Evolutionary conservation across 1,284 basidiomycete species (phyloP).

Genomic region (Ceratobasidium sp.): DNA sequence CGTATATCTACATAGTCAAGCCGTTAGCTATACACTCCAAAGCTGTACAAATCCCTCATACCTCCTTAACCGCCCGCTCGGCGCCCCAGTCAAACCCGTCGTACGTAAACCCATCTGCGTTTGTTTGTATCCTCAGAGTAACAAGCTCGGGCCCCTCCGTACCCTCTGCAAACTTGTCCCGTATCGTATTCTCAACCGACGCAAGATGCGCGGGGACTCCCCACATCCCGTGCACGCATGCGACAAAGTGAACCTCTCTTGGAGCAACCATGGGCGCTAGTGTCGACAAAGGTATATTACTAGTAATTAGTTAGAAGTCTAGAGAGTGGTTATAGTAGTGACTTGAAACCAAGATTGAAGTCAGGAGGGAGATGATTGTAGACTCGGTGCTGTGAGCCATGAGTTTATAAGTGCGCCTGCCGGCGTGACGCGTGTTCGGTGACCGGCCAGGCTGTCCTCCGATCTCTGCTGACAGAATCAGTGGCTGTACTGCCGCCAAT

Average conservation of each 20-base stretch:
- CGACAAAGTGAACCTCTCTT: slow-evolving; percentile 67
- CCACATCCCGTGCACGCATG: slow-evolving; percentile 90
- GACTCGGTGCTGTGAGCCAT: neutral
- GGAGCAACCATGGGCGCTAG: slow-evolving; percentile 7
- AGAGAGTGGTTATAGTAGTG: neutral
- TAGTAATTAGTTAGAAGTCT: slow-evolving; percentile 10
- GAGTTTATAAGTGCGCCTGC: neutral
- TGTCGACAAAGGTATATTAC: slow-evolving; percentile 4
- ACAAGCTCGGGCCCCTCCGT: slow-evolving; percentile 58
- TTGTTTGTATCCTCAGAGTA: slow-evolving; percentile 68
- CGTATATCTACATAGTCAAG: slow-evolving; percentile 62
- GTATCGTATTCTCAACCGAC: slow-evolving; percentile 54
- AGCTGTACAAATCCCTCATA: slow-evolving; percentile 56
- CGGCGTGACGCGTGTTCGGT: slow-evolving; percentile 28
- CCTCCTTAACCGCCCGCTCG: slow-evolving; percentile 79
- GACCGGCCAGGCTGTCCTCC: neutral
- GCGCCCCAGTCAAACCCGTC: slow-evolving; percentile 83
- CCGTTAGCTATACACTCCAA: slow-evolving; percentile 39
- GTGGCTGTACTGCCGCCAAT: slow-evolving; percentile 3
- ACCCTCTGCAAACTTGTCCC: slow-evolving; percentile 58
- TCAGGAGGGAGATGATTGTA: neutral
- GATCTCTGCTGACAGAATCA: neutral
- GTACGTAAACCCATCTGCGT: slow-evolving; percentile 73
- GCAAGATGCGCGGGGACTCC: slow-evolving; percentile 70
- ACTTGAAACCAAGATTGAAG: neutral